These are phyloP conservation scores for Saturnispora silvae DNA, from an alignment of 805 yeast species.

Conservation along the genomic window DNA sequence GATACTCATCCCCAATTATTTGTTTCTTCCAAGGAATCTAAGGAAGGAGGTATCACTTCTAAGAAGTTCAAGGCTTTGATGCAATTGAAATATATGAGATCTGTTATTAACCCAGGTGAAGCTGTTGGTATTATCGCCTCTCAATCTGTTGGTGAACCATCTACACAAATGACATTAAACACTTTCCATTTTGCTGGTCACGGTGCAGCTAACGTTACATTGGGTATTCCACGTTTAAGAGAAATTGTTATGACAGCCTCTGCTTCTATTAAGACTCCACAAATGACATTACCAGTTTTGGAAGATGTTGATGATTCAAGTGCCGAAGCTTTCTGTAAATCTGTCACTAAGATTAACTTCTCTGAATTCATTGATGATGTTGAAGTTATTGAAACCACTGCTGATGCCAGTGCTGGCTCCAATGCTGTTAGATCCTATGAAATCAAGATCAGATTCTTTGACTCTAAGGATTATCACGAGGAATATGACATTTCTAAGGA, in stretches of 20 bases:
- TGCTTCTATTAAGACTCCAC: constrained; percentile 93
- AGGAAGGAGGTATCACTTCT: constrained; percentile 38
- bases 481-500: constrained; percentile 84
- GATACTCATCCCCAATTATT: constrained; percentile 45
- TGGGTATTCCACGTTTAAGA: constrained; percentile 99
- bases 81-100: constrained; percentile 97
- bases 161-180: constrained; percentile 96
- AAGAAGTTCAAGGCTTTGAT: constrained; percentile 90
- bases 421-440: constrained; percentile 57
- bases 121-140: constrained; percentile 97
- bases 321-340: constrained; percentile 89
- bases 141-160: constrained; percentile 97
- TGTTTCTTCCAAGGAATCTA: constrained; percentile 40
- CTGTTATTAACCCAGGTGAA: constrained; percentile 92
- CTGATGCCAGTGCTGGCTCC: constrained; percentile 32
- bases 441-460: constrained; percentile 66
- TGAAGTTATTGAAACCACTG: constrained; percentile 80
- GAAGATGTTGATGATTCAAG: constrained; percentile 71
- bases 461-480: constrained; percentile 61
- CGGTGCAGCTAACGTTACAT: constrained; percentile 98
- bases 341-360: constrained; percentile 72
- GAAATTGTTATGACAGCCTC: constrained; percentile 99
- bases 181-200: constrained; percentile 99
- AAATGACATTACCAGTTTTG: constrained; percentile 85
- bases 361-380: constrained; percentile 85